Evolutionary conservation across 2,329 filamentous ascomycete genomes (phyloP).

Genomic region (Aurifilum marmelostoma): DNA sequence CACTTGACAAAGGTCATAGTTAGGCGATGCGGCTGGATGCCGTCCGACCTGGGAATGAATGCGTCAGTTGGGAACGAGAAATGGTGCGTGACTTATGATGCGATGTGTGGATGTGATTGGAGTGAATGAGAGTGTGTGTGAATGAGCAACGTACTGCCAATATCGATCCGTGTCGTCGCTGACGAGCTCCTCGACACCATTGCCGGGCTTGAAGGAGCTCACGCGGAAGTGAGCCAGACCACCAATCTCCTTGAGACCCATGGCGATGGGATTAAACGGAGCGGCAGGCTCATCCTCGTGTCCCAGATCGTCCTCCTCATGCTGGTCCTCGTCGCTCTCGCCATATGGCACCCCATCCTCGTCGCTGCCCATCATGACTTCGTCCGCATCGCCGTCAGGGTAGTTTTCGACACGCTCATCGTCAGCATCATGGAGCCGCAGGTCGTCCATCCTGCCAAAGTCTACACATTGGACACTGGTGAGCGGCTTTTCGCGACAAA

Average conservation of each 20-base stretch:
- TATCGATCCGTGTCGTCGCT: constrained; percentile 73
- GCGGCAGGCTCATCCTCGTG: constrained; percentile 18
- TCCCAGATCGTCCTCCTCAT: constrained; percentile 24
- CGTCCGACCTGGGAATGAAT: constrained; percentile 65
- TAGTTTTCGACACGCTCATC: constrained; percentile 33
- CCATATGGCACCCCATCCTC: constrained; percentile 17
- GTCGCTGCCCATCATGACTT: constrained; percentile 23
- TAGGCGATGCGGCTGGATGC: constrained; percentile 79
- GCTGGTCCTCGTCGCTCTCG: constrained; percentile 5
- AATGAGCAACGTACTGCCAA: constrained; percentile 67
- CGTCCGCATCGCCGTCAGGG: constrained; percentile 31
- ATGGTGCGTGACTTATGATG: background rate
- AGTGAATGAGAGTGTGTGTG: background rate
- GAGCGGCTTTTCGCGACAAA: background rate
- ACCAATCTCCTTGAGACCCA: constrained; percentile 78
- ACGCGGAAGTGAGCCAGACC: constrained; percentile 84
- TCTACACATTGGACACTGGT: constrained; percentile 5
- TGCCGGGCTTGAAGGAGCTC: constrained; percentile 79
- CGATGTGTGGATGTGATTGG: too few species aligned
- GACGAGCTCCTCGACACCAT: constrained; percentile 75
- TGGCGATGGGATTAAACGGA: constrained; percentile 55
- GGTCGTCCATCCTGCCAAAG: constrained; percentile 28
- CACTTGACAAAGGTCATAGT: constrained; percentile 84
- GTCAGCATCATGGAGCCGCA: constrained; percentile 30
- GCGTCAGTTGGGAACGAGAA: background rate